phyloP scores from a whole-genome alignment of 2,329 filamentous ascomycete genomes.

The Metarhizium humberi region DNA sequence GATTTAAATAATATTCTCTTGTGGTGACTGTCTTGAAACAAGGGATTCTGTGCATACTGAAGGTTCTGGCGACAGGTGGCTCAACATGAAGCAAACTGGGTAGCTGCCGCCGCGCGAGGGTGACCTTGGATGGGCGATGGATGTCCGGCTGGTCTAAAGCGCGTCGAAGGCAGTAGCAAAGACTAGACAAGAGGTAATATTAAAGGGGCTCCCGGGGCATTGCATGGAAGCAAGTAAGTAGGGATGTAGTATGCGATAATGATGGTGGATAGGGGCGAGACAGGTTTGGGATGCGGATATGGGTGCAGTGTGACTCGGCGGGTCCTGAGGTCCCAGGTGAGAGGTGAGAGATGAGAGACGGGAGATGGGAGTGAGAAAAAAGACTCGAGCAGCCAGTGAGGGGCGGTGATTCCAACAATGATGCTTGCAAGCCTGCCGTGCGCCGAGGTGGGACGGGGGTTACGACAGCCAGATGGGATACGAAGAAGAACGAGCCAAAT shows the following conservation, averaged over 20 bases:
- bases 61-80: conserved; percentile 5
- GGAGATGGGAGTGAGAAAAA: background rate
- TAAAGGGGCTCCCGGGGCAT: too few relatives aligned
- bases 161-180: background rate
- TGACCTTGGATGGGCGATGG: background rate
- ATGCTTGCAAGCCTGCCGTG: background rate
- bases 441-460: conserved; percentile 1
- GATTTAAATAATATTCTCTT: conserved; percentile 5
- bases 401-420: background rate
- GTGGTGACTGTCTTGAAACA: conserved; percentile 10
- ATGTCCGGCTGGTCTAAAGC: background rate
- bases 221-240: conserved; percentile 3
- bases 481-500: background rate
- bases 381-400: background rate
- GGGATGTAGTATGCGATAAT: background rate
- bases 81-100: conserved; percentile 1
- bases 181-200: too few relatives aligned
- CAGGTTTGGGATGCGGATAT: background rate
- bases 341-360: background rate
- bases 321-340: background rate
- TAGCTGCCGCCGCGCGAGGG: background rate
- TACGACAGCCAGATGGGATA: background rate
- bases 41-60: conserved; percentile 13
- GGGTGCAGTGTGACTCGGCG: background rate
- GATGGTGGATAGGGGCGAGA: background rate